phyloP scores from a whole-genome alignment of 768 basidiomycete genomes.

The Leccinum pellstonianum region DNA sequence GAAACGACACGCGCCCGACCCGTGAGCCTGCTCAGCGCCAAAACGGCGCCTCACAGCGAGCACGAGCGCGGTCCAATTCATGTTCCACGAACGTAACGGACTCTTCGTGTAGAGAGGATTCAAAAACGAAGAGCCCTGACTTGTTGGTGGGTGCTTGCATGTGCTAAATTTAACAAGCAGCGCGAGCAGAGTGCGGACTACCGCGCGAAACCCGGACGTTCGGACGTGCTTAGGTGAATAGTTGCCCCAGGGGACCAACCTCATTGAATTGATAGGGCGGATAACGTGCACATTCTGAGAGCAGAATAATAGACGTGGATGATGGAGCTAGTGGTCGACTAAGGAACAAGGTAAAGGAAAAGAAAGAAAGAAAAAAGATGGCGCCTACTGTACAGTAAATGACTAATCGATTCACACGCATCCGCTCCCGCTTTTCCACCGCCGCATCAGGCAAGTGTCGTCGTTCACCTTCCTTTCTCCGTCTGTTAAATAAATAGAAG shows the following conservation, averaged over 20 bases:
- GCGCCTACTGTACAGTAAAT: slow-evolving; percentile 18
- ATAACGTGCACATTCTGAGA: not conserved
- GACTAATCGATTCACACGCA: slow-evolving; percentile 25
- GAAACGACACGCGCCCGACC: slow-evolving; percentile 36
- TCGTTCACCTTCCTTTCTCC: slow-evolving; percentile 15
- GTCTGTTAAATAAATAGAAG: not conserved
- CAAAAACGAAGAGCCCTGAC: slow-evolving; percentile 60
- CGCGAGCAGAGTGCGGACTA: too few species aligned
- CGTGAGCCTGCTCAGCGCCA: slow-evolving; percentile 49
- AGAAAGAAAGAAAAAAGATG: not conserved
- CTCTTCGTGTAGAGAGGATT: slow-evolving; percentile 40
- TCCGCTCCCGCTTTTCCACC: not conserved
- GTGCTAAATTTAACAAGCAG: too few species aligned
- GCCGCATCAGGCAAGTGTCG: slow-evolving; percentile 23
- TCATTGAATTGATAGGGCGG: not conserved
- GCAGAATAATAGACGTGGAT: not conserved
- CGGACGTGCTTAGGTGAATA: not conserved
- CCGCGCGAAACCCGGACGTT: not conserved
- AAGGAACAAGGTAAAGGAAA: not conserved
- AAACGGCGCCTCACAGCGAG: slow-evolving; percentile 55
- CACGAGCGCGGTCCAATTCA: slow-evolving; percentile 35
- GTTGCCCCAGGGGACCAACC: too few species aligned
- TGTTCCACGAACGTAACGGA: slow-evolving; percentile 79
- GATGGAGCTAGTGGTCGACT: not conserved
- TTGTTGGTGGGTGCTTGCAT: slow-evolving; percentile 24